A percentile compares a stretch with the other conserved stretches of the same genome.
These are phyloP conservation scores for Bolboschoenus planiculmis DNA, from an alignment of 176 grass and related monocot species.

Conservation along the genomic window DNA sequence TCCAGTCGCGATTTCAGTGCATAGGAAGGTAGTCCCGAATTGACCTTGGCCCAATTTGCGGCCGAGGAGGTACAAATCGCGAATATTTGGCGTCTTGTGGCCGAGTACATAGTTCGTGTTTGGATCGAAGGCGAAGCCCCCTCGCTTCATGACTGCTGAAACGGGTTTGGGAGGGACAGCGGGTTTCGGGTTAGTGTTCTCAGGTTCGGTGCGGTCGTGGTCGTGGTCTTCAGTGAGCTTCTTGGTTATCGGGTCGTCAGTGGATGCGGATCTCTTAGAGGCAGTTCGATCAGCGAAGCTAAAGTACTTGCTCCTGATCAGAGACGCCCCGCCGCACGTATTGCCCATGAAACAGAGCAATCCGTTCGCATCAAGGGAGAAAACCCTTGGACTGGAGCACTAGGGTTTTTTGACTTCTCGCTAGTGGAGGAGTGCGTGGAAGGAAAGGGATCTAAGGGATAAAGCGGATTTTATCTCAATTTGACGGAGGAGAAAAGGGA, in stretches of 20 bases:
- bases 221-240: conserved; percentile 31
- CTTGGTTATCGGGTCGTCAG: conserved; percentile 30
- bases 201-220: conserved; percentile 12
- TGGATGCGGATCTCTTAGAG: conserved; percentile 25
- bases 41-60: conserved; percentile 85
- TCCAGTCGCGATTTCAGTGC: conserved; percentile 71
- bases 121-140: conserved; percentile 21
- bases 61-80: conserved; percentile 62
- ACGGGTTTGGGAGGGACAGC: conserved; percentile 20
- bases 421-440: background rate
- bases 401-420: background rate
- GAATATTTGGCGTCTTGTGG: conserved; percentile 62
- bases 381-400: background rate
- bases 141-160: conserved; percentile 36
- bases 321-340: conserved; percentile 65
- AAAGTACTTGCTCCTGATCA: conserved; percentile 53
- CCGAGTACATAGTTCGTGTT: conserved; percentile 62
- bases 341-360: conserved; percentile 93
- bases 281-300: conserved; percentile 41
- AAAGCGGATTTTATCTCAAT: conserved; percentile 7
- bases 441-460: background rate
- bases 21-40: conserved; percentile 87
- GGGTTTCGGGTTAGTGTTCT: conserved; percentile 25
- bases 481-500: background rate
- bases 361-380: conserved; percentile 33